Conservation (phyloP, 1,284 basidiomycete genomes). For the Malassezia obtusa region DNA sequence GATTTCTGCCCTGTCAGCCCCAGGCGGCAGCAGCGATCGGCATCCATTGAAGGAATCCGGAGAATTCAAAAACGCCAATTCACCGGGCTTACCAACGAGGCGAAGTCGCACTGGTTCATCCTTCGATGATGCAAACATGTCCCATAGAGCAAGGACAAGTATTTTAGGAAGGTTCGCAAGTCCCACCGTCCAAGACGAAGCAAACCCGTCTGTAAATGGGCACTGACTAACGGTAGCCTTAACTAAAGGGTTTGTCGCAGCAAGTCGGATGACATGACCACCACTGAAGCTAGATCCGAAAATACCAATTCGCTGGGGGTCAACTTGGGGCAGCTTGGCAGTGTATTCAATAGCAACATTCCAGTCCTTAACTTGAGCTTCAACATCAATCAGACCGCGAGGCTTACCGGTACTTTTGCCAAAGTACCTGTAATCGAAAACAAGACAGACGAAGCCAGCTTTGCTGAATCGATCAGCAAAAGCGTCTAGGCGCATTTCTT, state of each 20-base stretch:
- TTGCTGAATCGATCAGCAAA: conserved; percentile 19
- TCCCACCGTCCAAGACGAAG: conserved; percentile 17
- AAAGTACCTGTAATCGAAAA: conserved; percentile 33
- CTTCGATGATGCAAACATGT: conserved; percentile 20
- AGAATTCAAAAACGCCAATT: conserved; percentile 32
- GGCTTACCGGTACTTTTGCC: conserved; percentile 24
- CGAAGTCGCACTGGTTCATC: conserved; percentile 18
- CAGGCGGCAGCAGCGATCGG: conserved; percentile 17
- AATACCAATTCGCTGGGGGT: conserved; percentile 24
- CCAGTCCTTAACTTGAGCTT: conserved; percentile 30
- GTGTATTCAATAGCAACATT: conserved; percentile 21
- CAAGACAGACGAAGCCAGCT: conserved; percentile 26
- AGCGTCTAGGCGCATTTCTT: conserved; percentile 29
- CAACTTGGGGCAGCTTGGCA: conserved; percentile 18
- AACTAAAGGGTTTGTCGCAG: conserved; percentile 23
- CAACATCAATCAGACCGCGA: conserved; percentile 26
- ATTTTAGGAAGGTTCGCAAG: conserved; percentile 16
- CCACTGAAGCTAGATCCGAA: conserved; percentile 36
- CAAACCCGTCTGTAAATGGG: conserved; percentile 33
- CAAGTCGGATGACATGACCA: conserved; percentile 31
- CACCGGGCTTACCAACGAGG: conserved; percentile 23
- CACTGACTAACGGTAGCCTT: conserved; percentile 33
- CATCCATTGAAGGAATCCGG: conserved; percentile 12
- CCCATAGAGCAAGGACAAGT: conserved; percentile 14
- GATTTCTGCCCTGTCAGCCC: not conserved